Conservation (phyloP, 192 early-diverging fungal genomes). For the Podila epigama region DNA sequence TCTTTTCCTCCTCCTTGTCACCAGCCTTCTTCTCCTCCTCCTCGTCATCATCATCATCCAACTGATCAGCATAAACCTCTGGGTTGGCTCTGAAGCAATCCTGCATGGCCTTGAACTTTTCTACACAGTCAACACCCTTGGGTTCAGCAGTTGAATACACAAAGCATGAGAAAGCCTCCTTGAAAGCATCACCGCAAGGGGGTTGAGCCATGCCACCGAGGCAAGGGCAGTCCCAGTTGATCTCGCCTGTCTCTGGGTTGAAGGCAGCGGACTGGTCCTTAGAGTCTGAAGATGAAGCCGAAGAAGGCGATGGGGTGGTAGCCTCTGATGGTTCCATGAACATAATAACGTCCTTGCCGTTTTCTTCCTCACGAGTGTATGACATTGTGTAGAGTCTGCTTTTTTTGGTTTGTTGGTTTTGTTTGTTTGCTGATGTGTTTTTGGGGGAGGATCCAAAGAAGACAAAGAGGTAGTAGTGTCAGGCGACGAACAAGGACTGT, state of each 20-base stretch:
- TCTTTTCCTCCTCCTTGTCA: conserved; percentile 18
- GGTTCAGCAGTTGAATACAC: conserved; percentile 92
- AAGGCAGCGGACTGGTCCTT: conserved; percentile 66
- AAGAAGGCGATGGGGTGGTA: conserved; percentile 12
- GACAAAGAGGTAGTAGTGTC: no score
- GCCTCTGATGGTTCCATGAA: conserved; percentile 46
- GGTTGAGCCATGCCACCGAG: conserved; percentile 93
- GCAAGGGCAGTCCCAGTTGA: conserved; percentile 98
- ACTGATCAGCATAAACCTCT: conserved; percentile 78
- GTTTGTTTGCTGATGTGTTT: no score
- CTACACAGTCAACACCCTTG: conserved; percentile 97
- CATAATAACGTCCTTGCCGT: conserved; percentile 52
- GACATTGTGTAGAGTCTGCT: conserved; percentile 15
- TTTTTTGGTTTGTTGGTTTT: no score
- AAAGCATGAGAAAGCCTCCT: conserved; percentile 97
- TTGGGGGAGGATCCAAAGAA: no score
- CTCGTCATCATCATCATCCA: conserved; percentile 57
- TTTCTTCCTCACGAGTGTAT: conserved; percentile 41
- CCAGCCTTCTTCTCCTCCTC: conserved; percentile 54
- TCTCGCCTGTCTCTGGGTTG: conserved; percentile 84
- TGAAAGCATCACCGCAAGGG: conserved; percentile 97
- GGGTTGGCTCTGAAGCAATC: conserved; percentile 90
- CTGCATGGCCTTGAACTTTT: conserved; percentile 94
- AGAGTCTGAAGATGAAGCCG: conserved; percentile 14
- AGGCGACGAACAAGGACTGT: no score